These are phyloP conservation scores for Coemansia sp. DNA, from an alignment of 192 early-diverging fungal genomes.

Conservation along the genomic window DNA sequence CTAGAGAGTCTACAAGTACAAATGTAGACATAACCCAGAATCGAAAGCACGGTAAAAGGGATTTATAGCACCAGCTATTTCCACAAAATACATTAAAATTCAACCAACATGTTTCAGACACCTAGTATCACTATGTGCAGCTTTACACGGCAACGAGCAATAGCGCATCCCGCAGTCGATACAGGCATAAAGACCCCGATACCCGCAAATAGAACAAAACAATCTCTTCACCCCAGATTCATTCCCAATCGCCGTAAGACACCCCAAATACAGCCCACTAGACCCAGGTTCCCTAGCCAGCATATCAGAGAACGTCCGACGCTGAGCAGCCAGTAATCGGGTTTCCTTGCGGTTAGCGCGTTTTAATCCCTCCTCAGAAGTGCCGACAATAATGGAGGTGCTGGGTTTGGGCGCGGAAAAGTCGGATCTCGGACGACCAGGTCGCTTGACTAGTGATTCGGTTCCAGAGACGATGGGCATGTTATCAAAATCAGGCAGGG, in stretches of 20 bases:
- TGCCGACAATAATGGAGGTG: slow-evolving; percentile 14
- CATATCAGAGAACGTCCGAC: slow-evolving; percentile 27
- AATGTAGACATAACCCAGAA: no score
- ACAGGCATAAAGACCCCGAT: slow-evolving; percentile 60
- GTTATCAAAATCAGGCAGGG: slow-evolving; percentile 39
- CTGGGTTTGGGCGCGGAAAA: slow-evolving; percentile 11
- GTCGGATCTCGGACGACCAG: slow-evolving; percentile 11
- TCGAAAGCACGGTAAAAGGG: no score
- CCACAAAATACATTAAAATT: background rate
- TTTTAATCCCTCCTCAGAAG: slow-evolving; percentile 25
- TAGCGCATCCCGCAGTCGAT: slow-evolving; percentile 65
- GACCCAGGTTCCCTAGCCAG: slow-evolving; percentile 9
- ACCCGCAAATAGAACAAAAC: slow-evolving; percentile 70
- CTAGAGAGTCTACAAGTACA: no score
- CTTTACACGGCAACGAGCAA: slow-evolving; percentile 60
- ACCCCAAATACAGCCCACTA: slow-evolving; percentile 14
- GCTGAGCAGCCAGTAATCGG: slow-evolving; percentile 11
- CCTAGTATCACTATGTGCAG: slow-evolving; percentile 62
- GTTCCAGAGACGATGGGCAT: slow-evolving; percentile 2
- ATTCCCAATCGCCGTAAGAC: slow-evolving; percentile 31
- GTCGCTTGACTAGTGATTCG: background rate
- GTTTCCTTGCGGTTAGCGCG: slow-evolving; percentile 40
- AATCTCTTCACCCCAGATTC: slow-evolving; percentile 45
- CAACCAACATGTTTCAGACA: slow-evolving; percentile 47
- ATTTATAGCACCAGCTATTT: no score